Evolutionary conservation across 805 yeast genomes (phyloP).

Genomic region (Yarrowia sp.): DNA sequence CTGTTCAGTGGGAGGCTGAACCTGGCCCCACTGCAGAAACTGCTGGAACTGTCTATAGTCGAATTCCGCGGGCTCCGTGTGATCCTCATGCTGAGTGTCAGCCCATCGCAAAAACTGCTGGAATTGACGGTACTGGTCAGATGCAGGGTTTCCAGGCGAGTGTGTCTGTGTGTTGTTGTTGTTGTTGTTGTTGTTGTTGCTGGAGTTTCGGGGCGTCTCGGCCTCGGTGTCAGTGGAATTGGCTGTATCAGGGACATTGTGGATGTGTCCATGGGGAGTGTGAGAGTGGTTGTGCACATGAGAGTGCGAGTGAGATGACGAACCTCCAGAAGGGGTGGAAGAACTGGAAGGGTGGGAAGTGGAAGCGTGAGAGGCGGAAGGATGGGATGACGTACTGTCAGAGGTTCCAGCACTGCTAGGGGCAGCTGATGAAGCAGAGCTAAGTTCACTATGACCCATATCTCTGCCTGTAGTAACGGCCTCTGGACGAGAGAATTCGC

Average conservation of each 20-base stretch:
- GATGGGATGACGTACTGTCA: too few species aligned
- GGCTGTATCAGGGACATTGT: constrained; percentile 4
- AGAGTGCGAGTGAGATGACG: not conserved
- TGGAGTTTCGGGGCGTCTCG: not conserved
- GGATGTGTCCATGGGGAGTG: not conserved
- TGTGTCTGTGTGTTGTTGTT: not conserved
- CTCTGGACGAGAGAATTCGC: constrained; percentile 2
- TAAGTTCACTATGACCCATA: not conserved
- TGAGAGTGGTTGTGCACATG: not conserved
- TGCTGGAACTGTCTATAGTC: constrained; percentile 33
- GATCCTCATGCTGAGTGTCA: constrained; percentile 24
- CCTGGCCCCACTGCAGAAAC: constrained; percentile 27
- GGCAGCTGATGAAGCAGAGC: not conserved
- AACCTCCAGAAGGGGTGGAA: not conserved
- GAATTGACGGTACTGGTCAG: constrained; percentile 35
- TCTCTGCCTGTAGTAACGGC: not conserved
- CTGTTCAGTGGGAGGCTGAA: constrained; percentile 1
- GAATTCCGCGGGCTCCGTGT: constrained; percentile 25
- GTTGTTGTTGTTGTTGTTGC: too few species aligned
- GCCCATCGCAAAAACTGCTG: constrained; percentile 37
- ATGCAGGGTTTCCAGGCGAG: constrained; percentile 8
- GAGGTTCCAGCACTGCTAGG: not conserved
- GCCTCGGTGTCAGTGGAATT: constrained; percentile 25
- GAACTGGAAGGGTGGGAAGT: too few species aligned
- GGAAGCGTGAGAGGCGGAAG: too few species aligned